Base-by-base conservation (phyloP, 2,329 filamentous ascomycete genomes). In the Pseudogymnoascus pannorum region DNA sequence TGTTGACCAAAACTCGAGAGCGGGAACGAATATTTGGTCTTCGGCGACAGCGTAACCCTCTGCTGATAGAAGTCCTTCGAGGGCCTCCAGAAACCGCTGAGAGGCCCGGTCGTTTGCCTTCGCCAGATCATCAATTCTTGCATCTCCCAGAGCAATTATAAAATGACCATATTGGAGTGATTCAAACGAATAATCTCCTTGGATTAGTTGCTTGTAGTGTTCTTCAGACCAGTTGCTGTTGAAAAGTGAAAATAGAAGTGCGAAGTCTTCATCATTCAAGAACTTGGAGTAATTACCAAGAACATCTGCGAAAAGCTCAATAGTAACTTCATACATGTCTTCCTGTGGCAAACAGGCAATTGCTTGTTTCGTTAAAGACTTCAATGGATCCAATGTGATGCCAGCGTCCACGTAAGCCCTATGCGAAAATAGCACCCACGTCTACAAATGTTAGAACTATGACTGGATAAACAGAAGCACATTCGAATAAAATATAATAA, bases 1-100 rank as follows among this genome's bases (percentile, higher is more conserved):
- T 1, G 84, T 86, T 16, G 84, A 87, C 90, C 91, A 94, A 71
- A 94, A 93, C 68, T 94, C 89, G 12, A 93, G 79, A 1, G 87
- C 84, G 1, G 85, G 83, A 0, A 89, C 82, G 61, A 91, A 92
- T 9, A 92, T 84, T 65, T 84, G 86, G 68, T 94, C 88, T 61
- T 93, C 89, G 3, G 82, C 82, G 1, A 87, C 85, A 1, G 88
- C 83, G 67, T 84, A 81, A 1, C 89, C 89, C 11, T 84, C 78
- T 11, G 85, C 82, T 18, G 80, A 80, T 22, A 92, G 77, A 4
- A 94, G 79, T 3, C 85, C 83, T 63, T 82, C 84, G n/a, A 90
- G 76, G 33, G 79, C 81, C 2, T 76, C 75, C 12, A 90, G 73
- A 58, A 88, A 77, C 29, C 76, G 75, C 60, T 80, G 77, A 9